A percentile compares a stretch with the other conserved stretches of the same genome.
These are phyloP conservation scores for Botryotinia globosa DNA, from an alignment of 2,329 filamentous ascomycete species.

Conservation along the genomic window DNA sequence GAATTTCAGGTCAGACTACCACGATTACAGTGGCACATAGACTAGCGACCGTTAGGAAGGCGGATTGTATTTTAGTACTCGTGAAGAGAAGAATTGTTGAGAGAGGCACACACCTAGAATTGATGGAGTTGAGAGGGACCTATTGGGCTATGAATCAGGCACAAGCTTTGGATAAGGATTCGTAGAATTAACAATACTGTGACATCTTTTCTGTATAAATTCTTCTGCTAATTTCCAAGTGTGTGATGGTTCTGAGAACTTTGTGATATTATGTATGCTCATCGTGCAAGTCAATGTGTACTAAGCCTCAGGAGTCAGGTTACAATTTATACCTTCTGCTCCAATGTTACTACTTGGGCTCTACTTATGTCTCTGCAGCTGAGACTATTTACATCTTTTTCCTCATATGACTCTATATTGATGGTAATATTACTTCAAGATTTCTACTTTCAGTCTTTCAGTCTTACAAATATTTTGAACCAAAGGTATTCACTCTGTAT, in stretches of 20 bases:
- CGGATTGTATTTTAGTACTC: conserved; percentile 26
- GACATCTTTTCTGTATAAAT: accelerated
- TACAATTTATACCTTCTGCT: background rate
- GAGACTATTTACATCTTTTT: background rate
- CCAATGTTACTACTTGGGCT: background rate
- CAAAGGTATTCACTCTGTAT: background rate
- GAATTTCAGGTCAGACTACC: conserved; percentile 48
- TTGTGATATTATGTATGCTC: background rate
- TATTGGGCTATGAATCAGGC: conserved; percentile 57
- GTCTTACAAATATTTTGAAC: background rate
- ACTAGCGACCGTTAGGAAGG: conserved; percentile 65
- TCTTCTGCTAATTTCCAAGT: background rate
- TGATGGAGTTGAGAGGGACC: conserved; percentile 63
- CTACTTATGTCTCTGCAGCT: background rate
- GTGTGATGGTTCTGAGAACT: background rate
- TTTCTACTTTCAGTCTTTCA: background rate
- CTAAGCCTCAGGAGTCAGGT: background rate
- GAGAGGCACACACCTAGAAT: conserved; percentile 26
- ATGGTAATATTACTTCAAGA: background rate
- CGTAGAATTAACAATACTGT: background rate
- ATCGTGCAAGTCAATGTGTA: background rate
- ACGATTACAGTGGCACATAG: conserved; percentile 76
- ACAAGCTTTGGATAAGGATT: conserved; percentile 55
- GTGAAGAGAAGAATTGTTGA: conserved; percentile 25
- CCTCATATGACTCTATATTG: background rate